phyloP scores from a whole-genome alignment of 495 filamentous ascomycete species.

The Neurospora intermedia region DNA sequence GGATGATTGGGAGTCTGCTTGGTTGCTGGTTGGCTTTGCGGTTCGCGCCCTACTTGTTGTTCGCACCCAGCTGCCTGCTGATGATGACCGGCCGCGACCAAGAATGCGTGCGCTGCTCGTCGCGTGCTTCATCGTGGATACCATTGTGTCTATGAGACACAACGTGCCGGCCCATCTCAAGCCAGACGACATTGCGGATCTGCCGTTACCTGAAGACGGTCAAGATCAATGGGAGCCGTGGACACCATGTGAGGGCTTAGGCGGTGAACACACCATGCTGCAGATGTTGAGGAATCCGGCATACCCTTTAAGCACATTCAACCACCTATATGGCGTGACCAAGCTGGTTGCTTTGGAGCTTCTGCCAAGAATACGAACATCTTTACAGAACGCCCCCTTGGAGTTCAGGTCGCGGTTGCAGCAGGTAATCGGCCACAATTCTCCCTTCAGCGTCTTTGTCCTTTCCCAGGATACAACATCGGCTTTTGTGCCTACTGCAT shows the following conservation, averaged over 20 bases:
- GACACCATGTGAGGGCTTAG: conserved; percentile 42
- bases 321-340: conserved; percentile 33
- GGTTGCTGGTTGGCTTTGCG: conserved; percentile 52
- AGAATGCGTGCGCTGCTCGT: conserved; percentile 42
- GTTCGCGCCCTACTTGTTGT: conserved; percentile 46
- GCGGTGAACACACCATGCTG: conserved; percentile 16
- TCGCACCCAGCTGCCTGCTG: conserved; percentile 16
- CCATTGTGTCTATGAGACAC: conserved; percentile 47
- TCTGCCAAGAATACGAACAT: not conserved
- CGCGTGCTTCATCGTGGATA: conserved; percentile 58
- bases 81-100: conserved; percentile 24
- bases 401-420: conserved; percentile 3
- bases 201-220: conserved; percentile 50
- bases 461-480: not conserved
- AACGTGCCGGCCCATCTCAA: conserved; percentile 43
- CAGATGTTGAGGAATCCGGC: conserved; percentile 40
- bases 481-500: conserved; percentile 15
- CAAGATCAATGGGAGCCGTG: conserved; percentile 67
- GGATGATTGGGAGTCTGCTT: conserved; percentile 44
- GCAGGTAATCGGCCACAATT: conserved; percentile 5
- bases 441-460: conserved; percentile 9
- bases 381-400: not conserved
- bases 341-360: conserved; percentile 6
- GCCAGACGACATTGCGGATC: conserved; percentile 31
- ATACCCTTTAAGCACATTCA: conserved; percentile 53